A percentile compares a stretch with the other conserved stretches of the same genome.
These are phyloP conservation scores for Pelargonium fulgidum DNA, from an alignment of 441 rosid species.

Conservation along the genomic window DNA sequence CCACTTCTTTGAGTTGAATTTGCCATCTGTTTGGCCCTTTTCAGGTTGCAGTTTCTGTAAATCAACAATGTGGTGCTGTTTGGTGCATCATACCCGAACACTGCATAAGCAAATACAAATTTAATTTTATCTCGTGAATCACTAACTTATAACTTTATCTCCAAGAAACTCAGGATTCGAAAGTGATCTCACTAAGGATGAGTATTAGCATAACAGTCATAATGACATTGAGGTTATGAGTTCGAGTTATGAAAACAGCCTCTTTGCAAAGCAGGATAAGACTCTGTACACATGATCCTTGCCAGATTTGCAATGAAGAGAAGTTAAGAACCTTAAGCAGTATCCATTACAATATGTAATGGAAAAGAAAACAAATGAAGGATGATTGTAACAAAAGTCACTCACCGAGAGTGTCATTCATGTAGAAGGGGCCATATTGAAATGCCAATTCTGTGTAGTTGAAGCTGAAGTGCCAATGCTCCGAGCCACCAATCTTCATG, in stretches of 20 bases:
- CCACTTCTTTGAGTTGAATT: background rate
- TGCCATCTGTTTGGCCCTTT: background rate
- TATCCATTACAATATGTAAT: background rate
- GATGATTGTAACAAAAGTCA: too few relatives aligned
- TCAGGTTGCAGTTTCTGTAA: background rate
- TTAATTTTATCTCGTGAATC: too few relatives aligned
- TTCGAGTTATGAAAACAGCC: too few relatives aligned
- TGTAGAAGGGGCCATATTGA: background rate
- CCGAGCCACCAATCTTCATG: background rate
- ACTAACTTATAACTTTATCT: too few relatives aligned
- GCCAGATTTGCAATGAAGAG: too few relatives aligned
- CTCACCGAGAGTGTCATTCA: background rate
- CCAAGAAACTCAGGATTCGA: too few relatives aligned
- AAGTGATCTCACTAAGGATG: too few relatives aligned
- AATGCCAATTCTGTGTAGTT: background rate
- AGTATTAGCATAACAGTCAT: too few relatives aligned
- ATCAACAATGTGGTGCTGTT: background rate
- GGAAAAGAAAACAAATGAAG: background rate
- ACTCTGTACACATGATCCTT: too few relatives aligned
- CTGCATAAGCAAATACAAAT: background rate
- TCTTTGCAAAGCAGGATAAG: too few relatives aligned
- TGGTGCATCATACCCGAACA: background rate
- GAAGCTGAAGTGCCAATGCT: background rate
- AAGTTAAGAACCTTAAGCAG: background rate
- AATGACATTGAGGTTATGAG: too few relatives aligned